A percentile compares a stretch with the other conserved stretches of the same genome.
These are phyloP conservation scores for Stellera chamaejasme DNA, from an alignment of 345 rosid genomes.

Conservation along the genomic window DNA sequence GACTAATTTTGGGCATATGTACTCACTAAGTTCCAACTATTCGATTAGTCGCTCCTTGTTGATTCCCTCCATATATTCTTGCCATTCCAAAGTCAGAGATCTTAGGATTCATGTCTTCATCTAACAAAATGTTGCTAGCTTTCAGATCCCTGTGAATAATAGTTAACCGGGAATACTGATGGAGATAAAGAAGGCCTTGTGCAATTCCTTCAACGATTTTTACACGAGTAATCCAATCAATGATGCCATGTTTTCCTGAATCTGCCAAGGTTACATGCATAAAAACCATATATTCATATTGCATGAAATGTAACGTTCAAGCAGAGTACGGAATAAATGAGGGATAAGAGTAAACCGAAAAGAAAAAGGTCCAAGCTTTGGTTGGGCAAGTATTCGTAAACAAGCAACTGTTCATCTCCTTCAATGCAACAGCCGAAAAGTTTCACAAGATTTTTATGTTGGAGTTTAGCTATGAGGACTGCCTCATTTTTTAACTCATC, in stretches of 20 bases:
- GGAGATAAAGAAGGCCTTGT: slow-evolving; percentile 12
- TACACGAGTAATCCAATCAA: slow-evolving; percentile 2
- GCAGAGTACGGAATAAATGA: no score
- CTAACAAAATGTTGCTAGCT: slow-evolving; percentile 10
- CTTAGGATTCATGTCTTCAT: slow-evolving; percentile 8
- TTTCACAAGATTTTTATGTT: slow-evolving; percentile 13
- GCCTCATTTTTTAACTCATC: slow-evolving; percentile 9
- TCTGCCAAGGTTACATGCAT: no score
- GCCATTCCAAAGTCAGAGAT: slow-evolving; percentile 14
- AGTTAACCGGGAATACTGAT: slow-evolving; percentile 5
- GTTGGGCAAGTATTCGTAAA: slow-evolving; percentile 37
- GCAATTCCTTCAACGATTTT: slow-evolving; percentile 10
- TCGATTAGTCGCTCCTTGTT: slow-evolving; percentile 5
- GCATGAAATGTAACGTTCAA: no score
- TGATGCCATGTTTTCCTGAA: no score
- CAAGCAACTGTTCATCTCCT: slow-evolving; percentile 6
- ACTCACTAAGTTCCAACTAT: slow-evolving; percentile 15
- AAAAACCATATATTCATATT: no score
- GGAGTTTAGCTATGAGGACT: slow-evolving; percentile 2
- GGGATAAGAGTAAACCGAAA: slow-evolving; percentile 16
- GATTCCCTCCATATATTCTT: background rate
- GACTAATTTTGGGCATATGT: no score
- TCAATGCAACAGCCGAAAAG: slow-evolving; percentile 9
- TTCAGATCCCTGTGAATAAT: slow-evolving; percentile 11
- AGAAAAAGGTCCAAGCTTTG: slow-evolving; percentile 31